These are phyloP conservation scores for Arctium lappa DNA, from an alignment of 129 eudicot genomes.

Conservation along the genomic window DNA sequence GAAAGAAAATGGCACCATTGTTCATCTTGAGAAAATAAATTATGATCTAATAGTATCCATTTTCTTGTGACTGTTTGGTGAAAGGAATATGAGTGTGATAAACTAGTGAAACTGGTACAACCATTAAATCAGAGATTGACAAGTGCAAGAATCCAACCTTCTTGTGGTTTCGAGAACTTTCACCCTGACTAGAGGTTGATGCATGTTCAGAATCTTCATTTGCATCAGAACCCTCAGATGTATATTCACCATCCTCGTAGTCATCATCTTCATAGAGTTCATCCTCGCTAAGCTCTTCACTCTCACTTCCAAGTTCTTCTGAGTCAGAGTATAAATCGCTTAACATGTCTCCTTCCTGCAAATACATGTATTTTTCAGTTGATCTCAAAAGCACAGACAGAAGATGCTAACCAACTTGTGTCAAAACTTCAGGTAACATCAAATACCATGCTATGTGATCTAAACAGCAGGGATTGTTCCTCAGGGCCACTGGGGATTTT, in stretches of 20 bases:
- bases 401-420: not conserved
- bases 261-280: conserved; percentile 54
- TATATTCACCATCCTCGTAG: conserved; percentile 36
- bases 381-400: not conserved
- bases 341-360: conserved; percentile 64
- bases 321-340: conserved; percentile 74
- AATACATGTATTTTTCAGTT: conserved; percentile 4
- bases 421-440: not conserved
- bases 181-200: conserved; percentile 43
- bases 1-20: not conserved
- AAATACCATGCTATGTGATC: not conserved
- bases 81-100: not conserved
- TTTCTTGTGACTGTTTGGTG: not conserved
- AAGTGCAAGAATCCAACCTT: conserved; percentile 45
- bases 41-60: conserved; percentile 1
- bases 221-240: conserved; percentile 41
- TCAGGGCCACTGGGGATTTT: no score
- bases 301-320: conserved; percentile 80
- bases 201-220: conserved; percentile 47
- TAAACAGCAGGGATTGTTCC: not conserved
- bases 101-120: not conserved
- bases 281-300: conserved; percentile 78
- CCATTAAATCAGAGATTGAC: conserved; percentile 4
- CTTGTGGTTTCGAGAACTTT: conserved; percentile 11
- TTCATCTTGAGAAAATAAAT: not conserved